A percentile compares a stretch with the other conserved stretches of the same genome.
Conservation (phyloP, 441 rosid species). For the Gossypium armourianum region DNA sequence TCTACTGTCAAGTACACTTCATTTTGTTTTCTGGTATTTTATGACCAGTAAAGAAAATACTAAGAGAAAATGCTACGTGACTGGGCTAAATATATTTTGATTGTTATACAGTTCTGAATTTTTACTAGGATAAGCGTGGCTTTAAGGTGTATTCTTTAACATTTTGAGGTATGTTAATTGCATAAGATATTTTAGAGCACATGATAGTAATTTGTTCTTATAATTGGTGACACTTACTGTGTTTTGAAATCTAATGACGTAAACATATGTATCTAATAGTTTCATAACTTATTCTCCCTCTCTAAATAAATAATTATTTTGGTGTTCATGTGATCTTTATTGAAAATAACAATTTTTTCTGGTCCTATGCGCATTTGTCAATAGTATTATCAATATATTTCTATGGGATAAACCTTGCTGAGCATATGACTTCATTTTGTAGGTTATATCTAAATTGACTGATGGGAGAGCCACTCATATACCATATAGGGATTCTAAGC, state of each 20-base stretch:
- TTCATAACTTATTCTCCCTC: neutral
- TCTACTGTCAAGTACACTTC: neutral
- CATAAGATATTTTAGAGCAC: neutral
- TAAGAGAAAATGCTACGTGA: neutral
- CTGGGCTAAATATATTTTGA: neutral
- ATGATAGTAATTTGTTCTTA: neutral
- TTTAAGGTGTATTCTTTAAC: neutral
- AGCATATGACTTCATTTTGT: slow-evolving; percentile 14
- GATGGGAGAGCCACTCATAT: slow-evolving; percentile 57
- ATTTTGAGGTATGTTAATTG: neutral
- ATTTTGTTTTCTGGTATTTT: neutral
- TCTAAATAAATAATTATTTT: neutral
- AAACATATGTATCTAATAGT: neutral
- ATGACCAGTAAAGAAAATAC: neutral
- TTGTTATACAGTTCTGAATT: slow-evolving; percentile 3
- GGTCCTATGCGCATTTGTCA: neutral
- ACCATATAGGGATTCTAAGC: slow-evolving; percentile 71
- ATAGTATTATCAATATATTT: neutral
- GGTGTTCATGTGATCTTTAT: neutral
- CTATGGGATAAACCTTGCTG: slow-evolving; percentile 5
- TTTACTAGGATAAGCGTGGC: neutral
- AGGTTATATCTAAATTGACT: slow-evolving; percentile 81
- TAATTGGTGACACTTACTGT: neutral
- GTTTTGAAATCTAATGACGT: neutral
- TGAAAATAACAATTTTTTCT: neutral